Percentiles rank a stretch among this genome's conserved stretches.
These are phyloP conservation scores for Rubroshorea leprosula DNA, from an alignment of 345 rosid genomes.

Conservation along the genomic window DNA sequence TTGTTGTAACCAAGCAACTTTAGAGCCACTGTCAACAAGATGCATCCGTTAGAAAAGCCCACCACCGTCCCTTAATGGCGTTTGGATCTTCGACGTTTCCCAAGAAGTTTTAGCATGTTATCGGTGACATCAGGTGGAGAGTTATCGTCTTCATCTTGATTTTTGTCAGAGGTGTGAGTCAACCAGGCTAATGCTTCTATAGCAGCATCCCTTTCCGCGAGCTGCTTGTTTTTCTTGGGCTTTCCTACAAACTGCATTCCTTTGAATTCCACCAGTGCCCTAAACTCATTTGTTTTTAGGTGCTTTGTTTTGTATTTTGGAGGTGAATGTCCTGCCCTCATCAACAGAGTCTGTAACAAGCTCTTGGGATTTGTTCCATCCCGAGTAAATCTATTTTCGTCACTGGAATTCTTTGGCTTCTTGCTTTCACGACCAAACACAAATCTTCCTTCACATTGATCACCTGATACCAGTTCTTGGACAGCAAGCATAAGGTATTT, in stretches of 20 bases:
- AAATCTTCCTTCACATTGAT: constrained; percentile 92
- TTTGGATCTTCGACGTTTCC: constrained; percentile 62
- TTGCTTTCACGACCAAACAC: constrained; percentile 84
- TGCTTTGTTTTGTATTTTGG: constrained; percentile 95
- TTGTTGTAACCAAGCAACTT: too few species aligned
- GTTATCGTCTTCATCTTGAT: constrained; percentile 32
- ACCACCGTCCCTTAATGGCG: constrained; percentile 4
- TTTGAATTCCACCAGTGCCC: constrained; percentile 90
- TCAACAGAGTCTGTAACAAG: constrained; percentile 82
- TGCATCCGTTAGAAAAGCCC: background rate
- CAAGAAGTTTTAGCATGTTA: constrained; percentile 93
- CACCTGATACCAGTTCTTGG: constrained; percentile 87
- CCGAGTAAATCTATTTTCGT: constrained; percentile 49
- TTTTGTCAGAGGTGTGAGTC: constrained; percentile 63
- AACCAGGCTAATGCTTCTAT: constrained; percentile 96
- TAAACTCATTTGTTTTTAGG: constrained; percentile 84
- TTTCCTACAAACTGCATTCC: constrained; percentile 98
- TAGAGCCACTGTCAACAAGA: too few species aligned
- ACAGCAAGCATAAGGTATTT: constrained; percentile 85
- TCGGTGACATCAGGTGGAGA: constrained; percentile 78
- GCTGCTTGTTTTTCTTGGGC: constrained; percentile 85
- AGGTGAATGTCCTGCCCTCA: constrained; percentile 98
- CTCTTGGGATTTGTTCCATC: constrained; percentile 95
- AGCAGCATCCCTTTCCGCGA: constrained; percentile 95
- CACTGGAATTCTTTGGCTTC: constrained; percentile 45